A percentile compares a stretch with the other conserved stretches of the same genome.
These are phyloP conservation scores for Suillus variegatus DNA, from an alignment of 768 basidiomycete species.

Conservation along the genomic window DNA sequence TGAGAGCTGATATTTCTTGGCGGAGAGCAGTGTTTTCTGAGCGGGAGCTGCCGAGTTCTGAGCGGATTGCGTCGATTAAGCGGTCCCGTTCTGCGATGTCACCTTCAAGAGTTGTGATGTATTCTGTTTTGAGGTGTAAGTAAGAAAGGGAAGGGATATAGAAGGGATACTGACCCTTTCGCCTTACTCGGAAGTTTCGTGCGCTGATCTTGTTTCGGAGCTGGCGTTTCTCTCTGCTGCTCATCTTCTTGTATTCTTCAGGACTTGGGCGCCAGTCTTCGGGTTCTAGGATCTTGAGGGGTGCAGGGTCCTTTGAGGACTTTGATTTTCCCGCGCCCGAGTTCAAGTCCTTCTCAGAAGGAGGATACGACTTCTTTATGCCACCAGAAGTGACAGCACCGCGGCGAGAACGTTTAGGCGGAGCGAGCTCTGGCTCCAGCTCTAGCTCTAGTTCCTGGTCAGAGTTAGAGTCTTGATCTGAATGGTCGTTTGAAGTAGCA, in stretches of 20 bases:
- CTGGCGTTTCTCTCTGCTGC: conserved; percentile 94
- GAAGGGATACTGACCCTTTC: conserved; percentile 65
- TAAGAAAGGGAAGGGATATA: background rate
- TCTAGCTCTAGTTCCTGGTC: conserved; percentile 34
- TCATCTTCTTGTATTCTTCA: conserved; percentile 95
- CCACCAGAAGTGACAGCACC: conserved; percentile 77
- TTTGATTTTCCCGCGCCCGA: conserved; percentile 17
- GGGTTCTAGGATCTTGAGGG: conserved; percentile 34
- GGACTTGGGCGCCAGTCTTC: conserved; percentile 87
- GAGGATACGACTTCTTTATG: conserved; percentile 57
- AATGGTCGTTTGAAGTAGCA: conserved; percentile 43
- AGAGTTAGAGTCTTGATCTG: conserved; percentile 36
- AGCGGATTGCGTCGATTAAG: conserved; percentile 83
- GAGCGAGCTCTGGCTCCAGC: conserved; percentile 14
- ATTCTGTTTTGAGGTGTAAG: conserved; percentile 54
- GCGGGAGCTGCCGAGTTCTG: conserved; percentile 76
- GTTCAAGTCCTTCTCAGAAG: conserved; percentile 33
- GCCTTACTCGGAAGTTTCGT: conserved; percentile 89
- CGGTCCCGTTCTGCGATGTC: conserved; percentile 92
- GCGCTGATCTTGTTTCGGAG: conserved; percentile 96
- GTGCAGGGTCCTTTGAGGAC: conserved; percentile 29
- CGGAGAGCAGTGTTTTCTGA: conserved; percentile 84
- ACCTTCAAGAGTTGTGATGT: conserved; percentile 90
- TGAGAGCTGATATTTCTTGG: conserved; percentile 73
- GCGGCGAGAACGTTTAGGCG: conserved; percentile 54